phyloP scores from a whole-genome alignment of 805 yeast genomes.

The Candida pini region DNA sequence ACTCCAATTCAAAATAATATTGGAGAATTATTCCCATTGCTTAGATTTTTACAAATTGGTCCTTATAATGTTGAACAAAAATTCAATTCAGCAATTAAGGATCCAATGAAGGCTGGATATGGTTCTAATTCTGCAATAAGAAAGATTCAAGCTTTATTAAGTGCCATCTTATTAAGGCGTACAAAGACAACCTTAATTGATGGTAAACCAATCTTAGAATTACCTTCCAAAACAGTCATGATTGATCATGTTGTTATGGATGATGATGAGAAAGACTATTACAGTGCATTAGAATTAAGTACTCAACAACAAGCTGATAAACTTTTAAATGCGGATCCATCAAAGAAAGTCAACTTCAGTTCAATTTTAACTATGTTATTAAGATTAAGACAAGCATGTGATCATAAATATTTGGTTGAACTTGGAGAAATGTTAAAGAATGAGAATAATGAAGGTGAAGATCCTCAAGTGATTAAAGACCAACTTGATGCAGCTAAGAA shows the following conservation, averaged over 20 bases:
- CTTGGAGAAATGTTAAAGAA: slow-evolving; percentile 45
- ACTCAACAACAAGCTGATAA: slow-evolving; percentile 48
- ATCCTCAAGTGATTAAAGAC: too few species aligned
- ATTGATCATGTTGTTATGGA: slow-evolving; percentile 45
- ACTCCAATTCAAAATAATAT: slow-evolving; percentile 56
- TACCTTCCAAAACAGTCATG: slow-evolving; percentile 58
- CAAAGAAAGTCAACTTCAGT: slow-evolving; percentile 36
- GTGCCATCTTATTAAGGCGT: slow-evolving; percentile 71
- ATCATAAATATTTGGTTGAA: slow-evolving; percentile 68
- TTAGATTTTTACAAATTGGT: slow-evolving; percentile 44
- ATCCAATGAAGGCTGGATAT: slow-evolving; percentile 43
- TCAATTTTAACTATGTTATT: slow-evolving; percentile 65
- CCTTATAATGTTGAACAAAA: slow-evolving; percentile 61
- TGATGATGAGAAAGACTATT: slow-evolving; percentile 51
- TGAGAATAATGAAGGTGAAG: too few species aligned
- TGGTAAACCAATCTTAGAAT: slow-evolving; percentile 66
- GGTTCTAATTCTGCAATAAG: slow-evolving; percentile 35
- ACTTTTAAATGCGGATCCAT: slow-evolving; percentile 30
- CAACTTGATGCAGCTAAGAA: slow-evolving; percentile 19
- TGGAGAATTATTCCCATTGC: slow-evolving; percentile 47
- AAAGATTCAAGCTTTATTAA: slow-evolving; percentile 62
- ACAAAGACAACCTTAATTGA: slow-evolving; percentile 67
- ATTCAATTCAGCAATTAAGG: slow-evolving; percentile 51
- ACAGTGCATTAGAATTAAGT: slow-evolving; percentile 48
- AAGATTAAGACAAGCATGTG: slow-evolving; percentile 82